Evolutionary conservation across 768 basidiomycete genomes (phyloP), one percentile per base, ranked within the genome.

Genomic region (Amanita pseudoporphyria): DNA sequence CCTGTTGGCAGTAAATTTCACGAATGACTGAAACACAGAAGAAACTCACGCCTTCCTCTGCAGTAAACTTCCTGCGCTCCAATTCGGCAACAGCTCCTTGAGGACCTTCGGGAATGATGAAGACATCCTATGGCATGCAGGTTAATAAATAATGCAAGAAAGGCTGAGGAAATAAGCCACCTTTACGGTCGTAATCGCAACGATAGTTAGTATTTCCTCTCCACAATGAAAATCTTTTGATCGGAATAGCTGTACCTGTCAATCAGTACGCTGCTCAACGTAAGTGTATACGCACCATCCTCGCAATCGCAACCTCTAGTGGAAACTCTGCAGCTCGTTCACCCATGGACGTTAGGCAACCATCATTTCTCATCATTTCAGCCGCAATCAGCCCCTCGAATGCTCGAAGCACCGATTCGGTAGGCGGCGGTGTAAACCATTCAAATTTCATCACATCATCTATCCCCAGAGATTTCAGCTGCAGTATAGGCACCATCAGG

Each of bases 361-460:
- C 87, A 54, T 87, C 82, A 43, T 84, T 80, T 31, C 84, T 87
- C 6, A 97, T 70, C 77, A 96, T 92, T 9, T 87, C 87, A 19
- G 90, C 73, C 19, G 80, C 76, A 37, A 79, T 78, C 26, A 98
- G 69, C 31, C 83, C 82, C 61, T 97, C 95, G 38, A 98, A 65
- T 14, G 92, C 92, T 33, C 92, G 73, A 38, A 93, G 67, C 30
- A 97, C 77, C 57, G 82, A 85, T 62, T 90, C 87, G 9, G 85
- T 82, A 2, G 92, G 89, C 30, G 96, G 96, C 0, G 82, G 71
- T 26, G 85, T 84, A 28, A 98, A 79, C 87, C 93, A 99, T 60
- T 98, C 93, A 61, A 98, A 95, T 60, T 87, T 88, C 78, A 96
- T 85, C 12, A 98, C 64, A 64, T 99, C 91, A 56, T 98, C 87